Percentiles rank a stretch among this genome's conserved stretches.
phyloP scores from a whole-genome alignment of 2,329 filamentous ascomycete species.

The Bipolaris victoriae region DNA sequence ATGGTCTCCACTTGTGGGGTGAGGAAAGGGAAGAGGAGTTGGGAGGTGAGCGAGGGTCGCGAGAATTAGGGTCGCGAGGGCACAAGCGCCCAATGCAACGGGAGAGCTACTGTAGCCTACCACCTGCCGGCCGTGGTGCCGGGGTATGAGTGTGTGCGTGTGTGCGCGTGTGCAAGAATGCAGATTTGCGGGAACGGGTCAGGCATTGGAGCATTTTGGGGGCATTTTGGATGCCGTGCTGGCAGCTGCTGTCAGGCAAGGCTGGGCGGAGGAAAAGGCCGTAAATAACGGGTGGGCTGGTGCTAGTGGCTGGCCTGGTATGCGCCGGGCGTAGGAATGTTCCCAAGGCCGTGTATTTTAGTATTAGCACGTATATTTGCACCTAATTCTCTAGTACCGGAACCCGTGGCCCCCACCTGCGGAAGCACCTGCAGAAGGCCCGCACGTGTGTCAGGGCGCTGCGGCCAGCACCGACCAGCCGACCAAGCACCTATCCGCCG shows the following conservation, averaged over 20 bases:
- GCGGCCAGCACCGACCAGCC: constrained; percentile 1
- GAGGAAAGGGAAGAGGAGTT: constrained; percentile 35
- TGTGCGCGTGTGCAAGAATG: no score
- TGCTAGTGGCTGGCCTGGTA: constrained; percentile 17
- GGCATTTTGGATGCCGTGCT: neutral
- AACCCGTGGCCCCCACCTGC: constrained; percentile 5
- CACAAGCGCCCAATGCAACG: constrained; percentile 29
- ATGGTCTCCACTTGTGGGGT: constrained; percentile 46
- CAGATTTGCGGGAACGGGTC: neutral
- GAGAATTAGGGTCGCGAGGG: constrained; percentile 30
- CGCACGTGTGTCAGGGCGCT: constrained; percentile 14
- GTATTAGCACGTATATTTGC: no score
- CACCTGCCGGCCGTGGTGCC: constrained; percentile 5
- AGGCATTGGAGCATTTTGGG: constrained; percentile 3
- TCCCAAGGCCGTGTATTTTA: no score
- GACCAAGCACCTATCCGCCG: neutral
- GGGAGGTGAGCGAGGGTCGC: constrained; percentile 32
- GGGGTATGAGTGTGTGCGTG: neutral
- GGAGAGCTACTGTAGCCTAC: constrained; percentile 24
- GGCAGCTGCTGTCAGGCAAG: neutral
- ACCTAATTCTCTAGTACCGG: constrained; percentile 3
- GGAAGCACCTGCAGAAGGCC: constrained; percentile 13
- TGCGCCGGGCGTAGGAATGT: neutral
- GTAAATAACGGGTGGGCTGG: constrained; percentile 12
- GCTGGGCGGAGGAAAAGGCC: neutral